Conservation (phyloP, 441 rosid species). For the Arabidopsis lyrata region DNA sequence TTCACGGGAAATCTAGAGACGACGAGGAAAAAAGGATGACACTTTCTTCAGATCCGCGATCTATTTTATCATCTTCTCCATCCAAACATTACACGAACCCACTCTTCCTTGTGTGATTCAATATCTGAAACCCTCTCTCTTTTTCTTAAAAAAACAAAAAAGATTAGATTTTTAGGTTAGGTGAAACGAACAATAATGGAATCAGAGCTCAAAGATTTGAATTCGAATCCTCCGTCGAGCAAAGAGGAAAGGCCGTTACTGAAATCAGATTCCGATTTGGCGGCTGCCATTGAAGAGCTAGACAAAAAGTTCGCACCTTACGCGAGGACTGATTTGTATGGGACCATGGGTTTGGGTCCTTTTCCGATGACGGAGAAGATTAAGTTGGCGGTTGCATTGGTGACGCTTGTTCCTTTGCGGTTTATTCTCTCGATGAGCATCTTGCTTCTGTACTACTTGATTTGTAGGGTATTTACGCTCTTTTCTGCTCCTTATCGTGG, state of each 20-base stretch:
- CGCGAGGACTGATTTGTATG: conserved; percentile 83
- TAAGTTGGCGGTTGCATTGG: conserved; percentile 60
- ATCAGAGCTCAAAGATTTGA: conserved; percentile 64
- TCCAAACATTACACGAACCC: conserved; percentile 13
- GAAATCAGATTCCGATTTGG: conserved; percentile 56
- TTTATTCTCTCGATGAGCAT: conserved; percentile 59
- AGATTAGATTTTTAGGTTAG: conserved; percentile 37
- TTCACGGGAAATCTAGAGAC: conserved; percentile 41
- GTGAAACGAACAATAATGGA: conserved; percentile 52
- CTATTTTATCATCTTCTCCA: conserved; percentile 1
- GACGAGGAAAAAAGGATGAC: conserved; percentile 31
- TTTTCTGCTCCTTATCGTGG: conserved; percentile 75
- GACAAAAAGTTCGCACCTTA: conserved; percentile 93
- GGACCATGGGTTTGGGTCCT: conserved; percentile 89
- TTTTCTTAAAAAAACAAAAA: not conserved
- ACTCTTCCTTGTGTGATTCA: conserved; percentile 25
- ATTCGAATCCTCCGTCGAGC: conserved; percentile 49
- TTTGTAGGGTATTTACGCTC: conserved; percentile 81
- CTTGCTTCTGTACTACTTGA: conserved; percentile 69
- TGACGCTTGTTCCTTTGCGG: conserved; percentile 80
- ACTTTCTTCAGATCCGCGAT: conserved; percentile 42
- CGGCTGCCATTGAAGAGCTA: conserved; percentile 60
- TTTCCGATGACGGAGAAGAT: conserved; percentile 73
- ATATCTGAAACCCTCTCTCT: conserved; percentile 9
- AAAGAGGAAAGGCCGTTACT: conserved; percentile 89